Conservation (phyloP, 306 rosid genomes). For the Vicia sativa region DNA sequence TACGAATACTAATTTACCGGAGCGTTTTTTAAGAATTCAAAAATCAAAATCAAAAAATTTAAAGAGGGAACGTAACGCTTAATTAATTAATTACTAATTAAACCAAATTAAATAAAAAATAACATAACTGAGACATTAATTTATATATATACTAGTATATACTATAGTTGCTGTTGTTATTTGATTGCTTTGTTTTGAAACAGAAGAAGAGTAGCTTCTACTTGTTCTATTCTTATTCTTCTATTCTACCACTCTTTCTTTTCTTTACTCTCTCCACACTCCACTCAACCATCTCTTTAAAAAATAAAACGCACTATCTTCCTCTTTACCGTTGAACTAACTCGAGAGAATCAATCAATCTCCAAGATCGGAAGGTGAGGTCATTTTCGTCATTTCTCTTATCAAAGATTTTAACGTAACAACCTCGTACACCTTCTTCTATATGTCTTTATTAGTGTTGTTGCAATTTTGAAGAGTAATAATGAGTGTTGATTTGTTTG, state of each 20-base stretch:
- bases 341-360: not conserved
- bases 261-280: slow-evolving; percentile 16
- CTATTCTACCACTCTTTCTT: not conserved
- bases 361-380: slow-evolving; percentile 24
- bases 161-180: not conserved
- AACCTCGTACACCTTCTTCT: not conserved
- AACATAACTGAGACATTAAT: not conserved
- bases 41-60: slow-evolving; percentile 19
- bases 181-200: slow-evolving; percentile 37
- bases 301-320: slow-evolving; percentile 40
- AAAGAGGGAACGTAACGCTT: not conserved
- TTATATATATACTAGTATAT: not conserved
- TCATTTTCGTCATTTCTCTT: slow-evolving; percentile 43
- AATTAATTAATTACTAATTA: not conserved
- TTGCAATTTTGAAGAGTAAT: slow-evolving; percentile 18
- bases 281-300: slow-evolving; percentile 24
- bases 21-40: slow-evolving; percentile 62
- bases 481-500: not conserved
- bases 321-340: slow-evolving; percentile 25
- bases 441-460: not conserved
- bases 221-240: slow-evolving; percentile 14
- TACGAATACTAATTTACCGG: slow-evolving; percentile 5
- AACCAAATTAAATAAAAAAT: too few relatives aligned
- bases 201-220: slow-evolving; percentile 58
- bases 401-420: slow-evolving; percentile 19